Evolutionary conservation across 768 basidiomycete genomes (phyloP).

Genomic region (Imleria badia): DNA sequence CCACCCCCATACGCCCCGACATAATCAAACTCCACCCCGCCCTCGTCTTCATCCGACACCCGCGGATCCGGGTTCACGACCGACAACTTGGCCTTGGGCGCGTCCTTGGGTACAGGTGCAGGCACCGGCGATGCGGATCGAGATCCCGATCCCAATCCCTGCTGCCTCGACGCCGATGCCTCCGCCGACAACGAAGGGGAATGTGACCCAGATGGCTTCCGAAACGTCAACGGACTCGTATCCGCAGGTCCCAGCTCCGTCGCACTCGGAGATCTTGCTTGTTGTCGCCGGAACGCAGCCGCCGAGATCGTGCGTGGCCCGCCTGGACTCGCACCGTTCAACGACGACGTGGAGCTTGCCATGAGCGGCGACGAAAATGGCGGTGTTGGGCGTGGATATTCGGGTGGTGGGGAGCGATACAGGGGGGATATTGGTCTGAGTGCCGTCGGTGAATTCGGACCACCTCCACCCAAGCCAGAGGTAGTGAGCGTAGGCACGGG

Average conservation of each 20-base stretch:
- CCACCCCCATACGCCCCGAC: slow-evolving; percentile 49
- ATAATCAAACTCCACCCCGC: slow-evolving; percentile 51
- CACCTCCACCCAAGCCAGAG: neutral
- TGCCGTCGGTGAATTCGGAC: neutral
- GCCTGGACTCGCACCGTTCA: slow-evolving; percentile 30
- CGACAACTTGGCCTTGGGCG: slow-evolving; percentile 21
- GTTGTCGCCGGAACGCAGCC: slow-evolving; percentile 67
- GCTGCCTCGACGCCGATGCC: neutral
- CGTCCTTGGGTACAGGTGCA: neutral
- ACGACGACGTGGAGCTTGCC: slow-evolving; percentile 34
- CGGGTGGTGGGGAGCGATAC: slow-evolving; percentile 40
- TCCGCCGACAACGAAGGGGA: slow-evolving; percentile 24
- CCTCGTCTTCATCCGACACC: slow-evolving; percentile 36
- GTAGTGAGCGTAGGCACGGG: neutral
- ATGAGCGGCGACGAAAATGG: slow-evolving; percentile 32
- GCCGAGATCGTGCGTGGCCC: slow-evolving; percentile 65
- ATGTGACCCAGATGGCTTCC: slow-evolving; percentile 40
- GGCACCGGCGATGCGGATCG: slow-evolving; percentile 31
- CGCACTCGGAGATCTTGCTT: slow-evolving; percentile 32
- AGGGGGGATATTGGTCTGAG: slow-evolving; percentile 1
- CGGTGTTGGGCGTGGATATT: slow-evolving; percentile 41
- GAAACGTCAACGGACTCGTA: slow-evolving; percentile 46
- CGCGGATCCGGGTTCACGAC: slow-evolving; percentile 30
- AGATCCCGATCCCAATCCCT: slow-evolving; percentile 8
- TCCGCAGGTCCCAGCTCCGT: slow-evolving; percentile 35